Evolutionary conservation across 1,284 basidiomycete genomes (phyloP).

Genomic region (Pseudozyma thailandica): DNA sequence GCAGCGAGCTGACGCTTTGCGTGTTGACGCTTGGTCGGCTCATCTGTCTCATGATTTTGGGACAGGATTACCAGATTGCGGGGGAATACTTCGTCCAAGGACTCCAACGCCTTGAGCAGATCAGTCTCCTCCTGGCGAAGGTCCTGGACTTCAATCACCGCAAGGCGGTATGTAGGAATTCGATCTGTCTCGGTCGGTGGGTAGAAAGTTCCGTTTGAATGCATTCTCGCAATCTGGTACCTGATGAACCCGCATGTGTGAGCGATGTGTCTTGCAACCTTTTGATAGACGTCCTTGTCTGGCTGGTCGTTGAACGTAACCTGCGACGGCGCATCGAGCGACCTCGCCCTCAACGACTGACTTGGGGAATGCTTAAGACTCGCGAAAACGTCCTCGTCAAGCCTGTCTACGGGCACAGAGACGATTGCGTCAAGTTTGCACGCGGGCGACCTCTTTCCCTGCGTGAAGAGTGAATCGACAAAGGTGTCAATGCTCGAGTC

Average conservation of each 20-base stretch:
- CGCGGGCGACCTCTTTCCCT: slow-evolving; percentile 10
- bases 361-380: slow-evolving; percentile 30
- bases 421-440: slow-evolving; percentile 34
- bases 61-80: slow-evolving; percentile 34
- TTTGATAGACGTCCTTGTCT: background rate
- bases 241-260: background rate
- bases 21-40: slow-evolving; percentile 3
- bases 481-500: slow-evolving; percentile 20
- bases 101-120: slow-evolving; percentile 9
- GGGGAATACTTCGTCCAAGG: slow-evolving; percentile 25
- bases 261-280: background rate
- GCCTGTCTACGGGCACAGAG: slow-evolving; percentile 19
- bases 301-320: slow-evolving; percentile 14
- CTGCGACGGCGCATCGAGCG: slow-evolving; percentile 42
- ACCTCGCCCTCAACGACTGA: slow-evolving; percentile 30
- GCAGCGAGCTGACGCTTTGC: slow-evolving; percentile 40
- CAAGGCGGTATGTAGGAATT: background rate
- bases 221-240: background rate
- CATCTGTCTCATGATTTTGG: background rate
- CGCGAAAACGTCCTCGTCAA: slow-evolving; percentile 24
- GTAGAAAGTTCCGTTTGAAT: background rate
- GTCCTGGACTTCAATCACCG: slow-evolving; percentile 5
- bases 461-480: slow-evolving; percentile 24
- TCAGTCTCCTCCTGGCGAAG: slow-evolving; percentile 11
- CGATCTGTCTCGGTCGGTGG: background rate